A percentile compares a stretch with the other conserved stretches of the same genome.
Conservation (phyloP, 108 stramenopile species). For the Fragilariopsis cylindrus region DNA sequence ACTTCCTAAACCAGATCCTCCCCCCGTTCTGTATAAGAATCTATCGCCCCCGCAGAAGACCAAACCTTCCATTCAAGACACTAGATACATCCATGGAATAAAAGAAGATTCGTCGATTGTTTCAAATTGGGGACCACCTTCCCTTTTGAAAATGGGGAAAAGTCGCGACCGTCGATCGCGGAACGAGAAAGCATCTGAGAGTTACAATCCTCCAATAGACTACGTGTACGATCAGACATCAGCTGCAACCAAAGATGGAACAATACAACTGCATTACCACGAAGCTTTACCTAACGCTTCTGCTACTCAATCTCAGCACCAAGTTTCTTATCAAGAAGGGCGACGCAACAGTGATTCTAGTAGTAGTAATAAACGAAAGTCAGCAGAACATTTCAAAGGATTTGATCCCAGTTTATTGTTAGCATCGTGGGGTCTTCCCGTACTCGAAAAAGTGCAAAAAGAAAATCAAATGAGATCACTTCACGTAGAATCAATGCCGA, state of each 20-base stretch:
- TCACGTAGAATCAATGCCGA: neutral
- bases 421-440: constrained; percentile 18
- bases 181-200: too few species aligned
- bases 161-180: neutral
- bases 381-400: constrained; percentile 4
- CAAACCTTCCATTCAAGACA: neutral
- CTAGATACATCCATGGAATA: constrained; percentile 13
- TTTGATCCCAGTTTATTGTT: constrained; percentile 1
- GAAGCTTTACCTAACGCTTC: too few species aligned
- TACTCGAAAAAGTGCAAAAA: neutral
- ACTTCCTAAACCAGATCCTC: constrained; percentile 21
- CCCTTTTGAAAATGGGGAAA: neutral
- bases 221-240: too few species aligned
- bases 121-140: constrained; percentile 33
- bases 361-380: too few species aligned
- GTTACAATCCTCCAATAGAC: too few species aligned
- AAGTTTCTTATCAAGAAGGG: too few species aligned
- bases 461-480: neutral
- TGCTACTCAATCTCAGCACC: too few species aligned
- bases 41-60: neutral
- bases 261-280: too few species aligned
- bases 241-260: too few species aligned
- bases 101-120: constrained; percentile 17
- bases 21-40: neutral
- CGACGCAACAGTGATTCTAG: too few species aligned